Evolutionary conservation across 805 yeast species (phyloP), one percentile per base, ranked within the genome.

Genomic region (Danielia oregonensis): DNA sequence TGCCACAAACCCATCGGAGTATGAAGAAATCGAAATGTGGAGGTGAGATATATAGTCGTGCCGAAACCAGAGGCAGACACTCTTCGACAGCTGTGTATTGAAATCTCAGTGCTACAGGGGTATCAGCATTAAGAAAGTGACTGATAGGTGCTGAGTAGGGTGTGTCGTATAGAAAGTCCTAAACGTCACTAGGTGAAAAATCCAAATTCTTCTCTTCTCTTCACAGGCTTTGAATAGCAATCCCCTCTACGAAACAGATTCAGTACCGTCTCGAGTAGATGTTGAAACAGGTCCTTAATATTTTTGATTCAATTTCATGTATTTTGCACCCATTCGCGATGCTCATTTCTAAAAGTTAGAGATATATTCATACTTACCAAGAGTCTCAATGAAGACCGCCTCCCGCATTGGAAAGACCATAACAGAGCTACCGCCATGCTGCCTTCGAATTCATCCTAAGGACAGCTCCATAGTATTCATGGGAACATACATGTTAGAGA

Each of bases 341-440:
- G 22, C 6, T 19, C n/a, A n/a, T n/a, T n/a, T n/a, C 9, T 19
- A 9, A 19, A 19, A 19, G 6, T 19, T 9, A 19, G 22, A 19
- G 9, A 19, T 6, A 19, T 9, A 19, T 9, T 19, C 22, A 19
- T 19, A 6, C 9, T 9, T 9, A 19, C 6, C 22, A 19, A 19
- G 22, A 19, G 22, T 9, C 8, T 12, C 17, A 14, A 30, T 30
- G 32, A 17, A 22, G 4, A 30, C 26, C 12, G 32, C 32, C 4
- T 17, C 26, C 13, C 26, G 32, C 14, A 22, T 23, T 11, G 32
- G 17, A 2, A 30, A 16, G 6, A 57, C 67, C 3, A 61, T 58
- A 16, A 67, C 91, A 0, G 57, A 63, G 1, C 62, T 78, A 2
- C 97, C 97, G 1, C 97, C 97, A 1, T 93, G 97, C 55, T 81